A percentile compares a stretch with the other conserved stretches of the same genome.
phyloP scores from a whole-genome alignment of 345 rosid genomes.

The Salix viminalis region DNA sequence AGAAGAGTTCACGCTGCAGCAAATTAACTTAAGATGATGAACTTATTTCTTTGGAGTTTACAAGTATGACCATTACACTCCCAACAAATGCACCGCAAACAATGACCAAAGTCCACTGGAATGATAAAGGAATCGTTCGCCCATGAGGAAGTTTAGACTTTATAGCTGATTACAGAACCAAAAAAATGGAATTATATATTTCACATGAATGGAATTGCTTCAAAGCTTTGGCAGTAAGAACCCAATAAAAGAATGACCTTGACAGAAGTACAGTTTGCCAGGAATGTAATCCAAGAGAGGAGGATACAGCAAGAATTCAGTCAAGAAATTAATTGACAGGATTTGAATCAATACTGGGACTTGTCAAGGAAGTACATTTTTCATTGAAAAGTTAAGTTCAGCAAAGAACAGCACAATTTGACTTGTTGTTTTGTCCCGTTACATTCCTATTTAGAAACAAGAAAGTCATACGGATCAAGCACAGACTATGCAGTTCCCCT shows the following conservation, averaged over 20 bases:
- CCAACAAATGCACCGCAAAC: background rate
- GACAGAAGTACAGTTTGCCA: slow-evolving; percentile 2
- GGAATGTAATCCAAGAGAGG: background rate
- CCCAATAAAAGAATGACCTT: background rate
- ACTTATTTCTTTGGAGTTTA: background rate
- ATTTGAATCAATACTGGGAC: background rate
- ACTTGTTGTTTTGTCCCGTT: slow-evolving; percentile 14
- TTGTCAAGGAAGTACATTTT: background rate
- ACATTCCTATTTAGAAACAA: slow-evolving; percentile 1
- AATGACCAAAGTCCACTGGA: slow-evolving; percentile 1
- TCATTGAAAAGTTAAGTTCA: slow-evolving; percentile 12
- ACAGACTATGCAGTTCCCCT: slow-evolving; percentile 15
- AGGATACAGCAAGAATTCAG: background rate
- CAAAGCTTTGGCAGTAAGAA: background rate
- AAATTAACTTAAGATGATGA: background rate
- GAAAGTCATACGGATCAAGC: slow-evolving; percentile 12
- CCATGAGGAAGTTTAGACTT: background rate
- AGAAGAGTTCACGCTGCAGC: background rate
- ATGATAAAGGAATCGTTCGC: background rate
- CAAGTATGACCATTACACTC: background rate
- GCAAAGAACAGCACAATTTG: slow-evolving; percentile 15
- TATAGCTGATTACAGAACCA: background rate
- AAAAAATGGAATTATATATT: background rate
- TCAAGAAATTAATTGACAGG: slow-evolving; percentile 2
- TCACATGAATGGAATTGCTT: slow-evolving; percentile 2